These are phyloP conservation scores for Rickenella mellea DNA, from an alignment of 768 basidiomycete species.

Conservation along the genomic window DNA sequence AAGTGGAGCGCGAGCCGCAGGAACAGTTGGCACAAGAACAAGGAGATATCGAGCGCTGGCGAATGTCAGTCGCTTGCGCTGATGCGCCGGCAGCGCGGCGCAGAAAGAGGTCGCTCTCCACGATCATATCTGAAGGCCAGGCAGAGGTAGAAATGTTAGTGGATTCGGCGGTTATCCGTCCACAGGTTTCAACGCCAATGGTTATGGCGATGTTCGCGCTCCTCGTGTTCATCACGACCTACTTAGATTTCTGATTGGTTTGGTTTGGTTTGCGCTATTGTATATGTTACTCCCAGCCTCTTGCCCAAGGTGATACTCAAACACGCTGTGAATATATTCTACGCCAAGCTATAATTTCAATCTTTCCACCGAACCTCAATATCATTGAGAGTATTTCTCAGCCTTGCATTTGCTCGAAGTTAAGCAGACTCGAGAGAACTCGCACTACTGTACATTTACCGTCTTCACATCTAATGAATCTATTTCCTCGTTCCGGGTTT, in stretches of 20 bases:
- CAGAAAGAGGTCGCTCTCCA: slow-evolving; percentile 46
- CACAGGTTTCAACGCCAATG: slow-evolving; percentile 89
- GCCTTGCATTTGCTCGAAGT: too few species aligned
- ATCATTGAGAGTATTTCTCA: too few species aligned
- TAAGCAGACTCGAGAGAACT: too few species aligned
- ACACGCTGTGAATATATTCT: too few species aligned
- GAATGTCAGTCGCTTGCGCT: slow-evolving; percentile 47
- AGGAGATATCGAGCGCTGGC: slow-evolving; percentile 58
- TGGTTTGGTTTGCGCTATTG: too few species aligned
- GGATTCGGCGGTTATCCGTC: slow-evolving; percentile 42
- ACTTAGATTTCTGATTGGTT: slow-evolving; percentile 97
- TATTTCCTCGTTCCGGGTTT: too few species aligned
- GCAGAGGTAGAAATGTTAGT: slow-evolving; percentile 56
- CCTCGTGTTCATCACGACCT: slow-evolving; percentile 92
- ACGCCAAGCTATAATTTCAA: too few species aligned
- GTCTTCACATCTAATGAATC: too few species aligned
- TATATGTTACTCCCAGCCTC: too few species aligned
- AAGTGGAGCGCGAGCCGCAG: slow-evolving; percentile 5
- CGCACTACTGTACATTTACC: too few species aligned
- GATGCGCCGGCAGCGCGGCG: slow-evolving; percentile 36
- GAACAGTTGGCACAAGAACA: slow-evolving; percentile 40
- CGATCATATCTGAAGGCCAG: slow-evolving; percentile 36
- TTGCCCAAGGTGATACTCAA: too few species aligned
- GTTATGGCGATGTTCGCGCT: slow-evolving; percentile 85
- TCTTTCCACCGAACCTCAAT: too few species aligned